Conservation (phyloP, 176 grass and related monocot genomes). For the Oropetium thomaeum region DNA sequence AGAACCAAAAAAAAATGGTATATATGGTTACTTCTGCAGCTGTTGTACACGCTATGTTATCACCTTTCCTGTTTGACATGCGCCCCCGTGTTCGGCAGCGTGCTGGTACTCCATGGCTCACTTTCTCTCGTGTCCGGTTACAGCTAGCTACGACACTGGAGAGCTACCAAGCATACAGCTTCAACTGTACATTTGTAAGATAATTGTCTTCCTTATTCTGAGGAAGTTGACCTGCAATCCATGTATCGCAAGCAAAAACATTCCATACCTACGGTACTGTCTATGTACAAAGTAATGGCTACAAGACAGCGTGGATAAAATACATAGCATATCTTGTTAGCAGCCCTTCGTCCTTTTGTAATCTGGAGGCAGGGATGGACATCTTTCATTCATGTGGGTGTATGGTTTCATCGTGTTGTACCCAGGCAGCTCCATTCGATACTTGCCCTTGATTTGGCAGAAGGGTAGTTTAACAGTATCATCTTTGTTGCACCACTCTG, state of each 20-base stretch:
- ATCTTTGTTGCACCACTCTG: constrained; percentile 90
- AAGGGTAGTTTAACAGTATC: constrained; percentile 77
- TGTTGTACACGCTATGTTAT: too few species aligned
- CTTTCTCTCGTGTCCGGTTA: too few species aligned
- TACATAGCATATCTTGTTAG: constrained; percentile 32
- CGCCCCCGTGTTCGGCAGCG: too few species aligned
- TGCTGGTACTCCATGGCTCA: too few species aligned
- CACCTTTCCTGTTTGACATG: too few species aligned
- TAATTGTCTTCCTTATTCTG: constrained; percentile 19
- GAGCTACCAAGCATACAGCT: neutral
- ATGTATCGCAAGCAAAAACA: constrained; percentile 1
- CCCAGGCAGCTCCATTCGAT: constrained; percentile 92
- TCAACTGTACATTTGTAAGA: constrained; percentile 36
- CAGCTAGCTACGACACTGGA: neutral
- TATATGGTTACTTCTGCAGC: too few species aligned
- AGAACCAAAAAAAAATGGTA: too few species aligned
- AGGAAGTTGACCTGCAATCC: constrained; percentile 23
- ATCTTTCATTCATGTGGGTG: constrained; percentile 87
- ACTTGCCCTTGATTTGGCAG: constrained; percentile 90
- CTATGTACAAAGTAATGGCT: constrained; percentile 35
- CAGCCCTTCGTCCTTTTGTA: constrained; percentile 53
- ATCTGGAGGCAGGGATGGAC: constrained; percentile 75
- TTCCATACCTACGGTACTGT: constrained; percentile 18
- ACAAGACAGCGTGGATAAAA: constrained; percentile 22
- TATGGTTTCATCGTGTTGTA: constrained; percentile 86